A percentile compares a stretch with the other conserved stretches of the same genome.
phyloP scores from a whole-genome alignment of 768 basidiomycete species.

The Psilocybe subaeruginosa region DNA sequence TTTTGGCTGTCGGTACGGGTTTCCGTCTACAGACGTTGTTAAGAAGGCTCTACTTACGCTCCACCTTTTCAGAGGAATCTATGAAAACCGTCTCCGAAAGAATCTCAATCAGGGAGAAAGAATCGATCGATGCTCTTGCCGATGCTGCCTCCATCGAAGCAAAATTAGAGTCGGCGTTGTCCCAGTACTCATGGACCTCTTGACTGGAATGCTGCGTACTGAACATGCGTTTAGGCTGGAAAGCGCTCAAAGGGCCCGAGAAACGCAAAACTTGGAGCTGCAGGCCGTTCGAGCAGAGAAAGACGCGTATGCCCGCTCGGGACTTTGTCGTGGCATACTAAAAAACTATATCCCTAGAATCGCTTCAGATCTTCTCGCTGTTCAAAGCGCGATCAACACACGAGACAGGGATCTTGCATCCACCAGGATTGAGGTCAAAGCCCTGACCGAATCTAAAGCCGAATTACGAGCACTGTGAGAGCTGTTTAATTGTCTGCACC shows the following conservation, averaged over 20 bases:
- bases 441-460: slow-evolving; percentile 28
- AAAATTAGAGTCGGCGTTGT: slow-evolving; percentile 21
- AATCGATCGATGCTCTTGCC: slow-evolving; percentile 27
- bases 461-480: slow-evolving; percentile 29
- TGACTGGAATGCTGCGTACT: background rate
- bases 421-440: slow-evolving; percentile 23
- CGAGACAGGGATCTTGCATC: slow-evolving; percentile 28
- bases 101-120: slow-evolving; percentile 30
- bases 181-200: slow-evolving; percentile 17
- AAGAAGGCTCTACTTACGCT: background rate
- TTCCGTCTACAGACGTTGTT: background rate
- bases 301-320: slow-evolving; percentile 19
- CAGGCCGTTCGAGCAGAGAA: slow-evolving; percentile 17
- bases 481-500: background rate
- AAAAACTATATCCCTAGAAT: slow-evolving; percentile 12
- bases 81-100: slow-evolving; percentile 25
- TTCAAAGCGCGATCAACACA: slow-evolving; percentile 27
- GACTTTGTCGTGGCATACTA: background rate
- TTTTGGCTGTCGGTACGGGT: slow-evolving; percentile 16
- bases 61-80: slow-evolving; percentile 22
- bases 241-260: slow-evolving; percentile 8
- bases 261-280: slow-evolving; percentile 16
- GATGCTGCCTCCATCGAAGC: slow-evolving; percentile 24
- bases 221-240: slow-evolving; percentile 12
- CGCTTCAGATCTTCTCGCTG: slow-evolving; percentile 21